A percentile compares a stretch with the other conserved stretches of the same genome.
phyloP scores from a whole-genome alignment of 1,284 basidiomycete species.

The Agroathelia rolfsii region DNA sequence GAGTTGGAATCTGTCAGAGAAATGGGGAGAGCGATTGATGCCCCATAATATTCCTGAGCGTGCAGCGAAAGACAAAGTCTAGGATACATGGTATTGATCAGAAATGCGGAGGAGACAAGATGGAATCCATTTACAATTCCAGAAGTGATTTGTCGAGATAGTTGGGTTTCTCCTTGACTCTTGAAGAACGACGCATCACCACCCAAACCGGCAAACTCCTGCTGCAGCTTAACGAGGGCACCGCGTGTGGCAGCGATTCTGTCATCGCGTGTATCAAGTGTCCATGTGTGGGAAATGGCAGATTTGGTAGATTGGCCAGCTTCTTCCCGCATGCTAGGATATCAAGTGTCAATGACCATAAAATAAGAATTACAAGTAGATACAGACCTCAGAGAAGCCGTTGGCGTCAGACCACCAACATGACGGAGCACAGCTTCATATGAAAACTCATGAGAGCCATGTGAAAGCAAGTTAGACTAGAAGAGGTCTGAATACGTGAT shows the following conservation, averaged over 20 bases:
- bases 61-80: conserved; percentile 59
- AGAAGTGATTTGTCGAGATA: conserved; percentile 48
- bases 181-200: conserved; percentile 71
- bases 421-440: conserved; percentile 78
- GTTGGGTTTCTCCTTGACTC: conserved; percentile 55
- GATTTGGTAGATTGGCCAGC: conserved; percentile 81
- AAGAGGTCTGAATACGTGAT: no score
- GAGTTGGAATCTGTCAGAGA: conserved; percentile 86
- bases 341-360: conserved; percentile 5
- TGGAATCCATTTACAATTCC: conserved; percentile 39
- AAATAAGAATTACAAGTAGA: conserved; percentile 1
- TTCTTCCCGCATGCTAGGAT: conserved; percentile 65
- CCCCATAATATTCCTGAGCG: conserved; percentile 56
- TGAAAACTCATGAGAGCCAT: conserved; percentile 65
- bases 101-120: conserved; percentile 1
- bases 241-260: conserved; percentile 56
- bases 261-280: conserved; percentile 76
- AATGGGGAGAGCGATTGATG: conserved; percentile 38
- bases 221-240: conserved; percentile 47
- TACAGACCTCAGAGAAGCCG: conserved; percentile 71
- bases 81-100: background rate
- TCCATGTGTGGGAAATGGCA: conserved; percentile 71
- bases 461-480: conserved; percentile 16
- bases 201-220: conserved; percentile 74
- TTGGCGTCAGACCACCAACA: conserved; percentile 58